A percentile compares a stretch with the other conserved stretches of the same genome.
phyloP scores from a whole-genome alignment of 2,329 filamentous ascomycete genomes.

The Lachnellula cervina region DNA sequence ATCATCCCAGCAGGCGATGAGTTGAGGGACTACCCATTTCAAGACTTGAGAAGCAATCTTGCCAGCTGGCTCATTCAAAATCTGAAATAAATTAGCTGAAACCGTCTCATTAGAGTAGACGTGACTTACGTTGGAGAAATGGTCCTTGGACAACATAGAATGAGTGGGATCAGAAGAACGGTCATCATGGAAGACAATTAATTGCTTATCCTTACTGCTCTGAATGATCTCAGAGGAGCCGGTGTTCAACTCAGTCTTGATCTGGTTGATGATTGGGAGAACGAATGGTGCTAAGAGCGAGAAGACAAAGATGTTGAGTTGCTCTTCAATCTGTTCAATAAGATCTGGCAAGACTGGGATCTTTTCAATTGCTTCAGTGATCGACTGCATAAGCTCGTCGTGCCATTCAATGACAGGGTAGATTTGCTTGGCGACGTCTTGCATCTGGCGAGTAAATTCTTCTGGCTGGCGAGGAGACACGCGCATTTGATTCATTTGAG shows the following conservation, averaged over 20 bases:
- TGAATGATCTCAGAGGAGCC: constrained; percentile 85
- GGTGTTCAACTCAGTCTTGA: constrained; percentile 80
- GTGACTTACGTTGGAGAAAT: constrained; percentile 54
- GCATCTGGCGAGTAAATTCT: constrained; percentile 73
- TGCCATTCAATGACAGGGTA: constrained; percentile 90
- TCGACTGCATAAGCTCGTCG: constrained; percentile 77
- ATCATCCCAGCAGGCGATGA: constrained; percentile 85
- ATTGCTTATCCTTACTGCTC: constrained; percentile 77
- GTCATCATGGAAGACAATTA: constrained; percentile 81
- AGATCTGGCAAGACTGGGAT: constrained; percentile 82
- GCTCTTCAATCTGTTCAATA: constrained; percentile 80
- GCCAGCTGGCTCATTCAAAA: constrained; percentile 84
- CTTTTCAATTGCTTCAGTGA: constrained; percentile 73
- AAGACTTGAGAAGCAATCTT: constrained; percentile 74
- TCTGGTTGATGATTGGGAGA: constrained; percentile 77
- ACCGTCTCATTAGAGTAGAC: neutral
- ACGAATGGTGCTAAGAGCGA: constrained; percentile 86
- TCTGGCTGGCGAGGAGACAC: constrained; percentile 78
- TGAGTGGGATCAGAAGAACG: constrained; percentile 77
- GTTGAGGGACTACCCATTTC: constrained; percentile 80
- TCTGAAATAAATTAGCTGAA: constrained; percentile 33
- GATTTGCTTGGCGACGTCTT: constrained; percentile 69
- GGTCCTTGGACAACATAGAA: constrained; percentile 93
- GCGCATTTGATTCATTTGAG: constrained; percentile 69
- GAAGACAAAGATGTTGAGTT: constrained; percentile 86